These are phyloP conservation scores for Chlorophyllum brunneum DNA, from an alignment of 768 basidiomycete species.

Conservation along the genomic window DNA sequence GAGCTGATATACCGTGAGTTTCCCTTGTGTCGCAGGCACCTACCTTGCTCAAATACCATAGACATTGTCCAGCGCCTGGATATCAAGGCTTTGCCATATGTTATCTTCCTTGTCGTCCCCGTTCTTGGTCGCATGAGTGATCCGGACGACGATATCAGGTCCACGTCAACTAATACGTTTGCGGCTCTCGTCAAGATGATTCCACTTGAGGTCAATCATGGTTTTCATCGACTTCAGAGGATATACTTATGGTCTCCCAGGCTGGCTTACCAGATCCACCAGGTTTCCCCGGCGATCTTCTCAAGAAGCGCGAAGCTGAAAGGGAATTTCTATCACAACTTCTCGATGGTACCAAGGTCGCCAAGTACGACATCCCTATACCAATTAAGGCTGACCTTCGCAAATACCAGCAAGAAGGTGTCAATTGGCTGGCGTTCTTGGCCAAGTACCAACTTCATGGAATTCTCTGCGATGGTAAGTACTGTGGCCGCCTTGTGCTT, in stretches of 20 bases:
- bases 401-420: slow-evolving; percentile 97
- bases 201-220: slow-evolving; percentile 77
- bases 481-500: not conserved
- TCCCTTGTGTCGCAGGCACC: not conserved
- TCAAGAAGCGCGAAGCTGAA: slow-evolving; percentile 83
- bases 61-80: slow-evolving; percentile 91
- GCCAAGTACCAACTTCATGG: slow-evolving; percentile 98
- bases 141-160: slow-evolving; percentile 83
- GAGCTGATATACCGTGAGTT: slow-evolving; percentile 89
- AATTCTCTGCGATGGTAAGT: slow-evolving; percentile 91
- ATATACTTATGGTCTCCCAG: slow-evolving; percentile 32
- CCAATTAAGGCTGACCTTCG: slow-evolving; percentile 90
- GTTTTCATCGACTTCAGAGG: not conserved
- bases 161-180: slow-evolving; percentile 95
- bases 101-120: slow-evolving; percentile 95
- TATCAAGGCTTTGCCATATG: slow-evolving; percentile 92
- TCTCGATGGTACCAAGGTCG: slow-evolving; percentile 92
- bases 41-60: slow-evolving; percentile 26
- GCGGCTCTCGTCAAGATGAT: slow-evolving; percentile 98
- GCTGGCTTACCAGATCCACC: slow-evolving; percentile 96
- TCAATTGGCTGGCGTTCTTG: slow-evolving; percentile 98
- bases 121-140: slow-evolving; percentile 98
- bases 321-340: slow-evolving; percentile 91
- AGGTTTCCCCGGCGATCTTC: slow-evolving; percentile 83
- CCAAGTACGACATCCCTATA: slow-evolving; percentile 83